A percentile compares a stretch with the other conserved stretches of the same genome.
Conservation (phyloP, 1,284 basidiomycete species). For the Trichosporon asahii region DNA sequence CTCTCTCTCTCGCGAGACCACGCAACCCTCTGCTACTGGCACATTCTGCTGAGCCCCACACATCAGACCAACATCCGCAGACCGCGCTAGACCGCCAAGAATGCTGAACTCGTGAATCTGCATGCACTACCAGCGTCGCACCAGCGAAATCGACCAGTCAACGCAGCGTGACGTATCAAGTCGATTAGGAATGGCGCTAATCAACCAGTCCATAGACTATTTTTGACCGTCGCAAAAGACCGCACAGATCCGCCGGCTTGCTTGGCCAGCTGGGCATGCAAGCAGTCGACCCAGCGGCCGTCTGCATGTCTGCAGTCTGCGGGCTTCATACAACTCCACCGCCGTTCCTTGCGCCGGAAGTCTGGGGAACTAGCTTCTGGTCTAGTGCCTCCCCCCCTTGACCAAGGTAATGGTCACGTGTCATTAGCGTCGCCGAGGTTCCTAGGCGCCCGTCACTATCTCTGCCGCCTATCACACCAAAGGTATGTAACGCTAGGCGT, state of each 20-base stretch:
- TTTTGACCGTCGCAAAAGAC: background rate
- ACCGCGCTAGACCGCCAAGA: background rate
- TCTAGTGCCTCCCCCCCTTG: background rate
- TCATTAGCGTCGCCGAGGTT: background rate
- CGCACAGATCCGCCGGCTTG: background rate
- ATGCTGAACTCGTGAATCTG: background rate
- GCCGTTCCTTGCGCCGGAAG: background rate
- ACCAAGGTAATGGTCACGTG: background rate
- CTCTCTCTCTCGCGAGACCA: background rate
- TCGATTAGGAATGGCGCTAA: no score
- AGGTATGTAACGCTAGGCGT: background rate
- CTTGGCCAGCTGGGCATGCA: no score
- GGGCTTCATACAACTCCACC: no score
- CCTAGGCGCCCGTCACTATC: background rate
- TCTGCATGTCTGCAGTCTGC: background rate
- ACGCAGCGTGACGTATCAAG: background rate
- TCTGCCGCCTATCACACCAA: background rate
- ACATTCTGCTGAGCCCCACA: background rate
- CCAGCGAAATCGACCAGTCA: background rate
- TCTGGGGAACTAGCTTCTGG: background rate
- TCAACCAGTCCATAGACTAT: background rate
- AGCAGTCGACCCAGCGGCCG: background rate
- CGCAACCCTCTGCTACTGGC: background rate
- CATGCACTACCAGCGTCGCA: background rate
- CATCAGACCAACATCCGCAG: background rate